Evolutionary conservation across 2,329 filamentous ascomycete genomes (phyloP), one percentile per base, ranked within the genome.

Genomic region (Beauveria caledonica): DNA sequence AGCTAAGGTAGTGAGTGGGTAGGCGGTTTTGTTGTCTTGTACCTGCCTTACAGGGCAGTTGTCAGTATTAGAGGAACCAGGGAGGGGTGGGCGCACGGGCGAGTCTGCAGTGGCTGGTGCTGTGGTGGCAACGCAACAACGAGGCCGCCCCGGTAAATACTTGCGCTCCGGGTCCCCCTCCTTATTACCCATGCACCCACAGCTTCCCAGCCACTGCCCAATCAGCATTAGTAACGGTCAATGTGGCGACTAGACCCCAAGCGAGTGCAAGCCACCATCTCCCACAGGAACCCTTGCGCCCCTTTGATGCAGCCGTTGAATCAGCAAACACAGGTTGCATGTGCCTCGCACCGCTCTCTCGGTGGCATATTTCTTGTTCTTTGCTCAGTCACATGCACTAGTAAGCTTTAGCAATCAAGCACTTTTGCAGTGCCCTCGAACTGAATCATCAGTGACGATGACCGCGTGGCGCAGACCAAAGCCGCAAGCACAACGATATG

Each of bases 1-100:
- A 45, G 23, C 55, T 29, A 58, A n/a, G n/a, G n/a, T n/a, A n/a
- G n/a, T n/a, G n/a, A n/a, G n/a, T 9, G 5, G 33, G 33, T 4
- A 33, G 13, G 21, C 8, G 17, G 6, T 19, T 42, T 19, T 36
- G 33, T 46, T 21, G 44, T 46, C 44, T 42, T 49, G 45, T 52
- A 59, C 57, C 57, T 59, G 57, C 57, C 57, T 39, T 59, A 53
- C 57, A 59, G 40, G 57, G 57, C 57, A 59, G 57, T 46, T 51
- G 56, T 25, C 11, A 51, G 45, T 59, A 36, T 2, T 8, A 50
- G 33, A 36, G 33, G 33, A 33, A 36, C 33, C 33, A 36, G 33
- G 33, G 33, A 36, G 33, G 29, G 29, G 45, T 25, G 33, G 46
- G n/a, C 40, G 40, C 27, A 36, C 44, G 42, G 27, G 45, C 44